phyloP scores from a whole-genome alignment of 768 basidiomycete species.

The Lactarius deliciosus region DNA sequence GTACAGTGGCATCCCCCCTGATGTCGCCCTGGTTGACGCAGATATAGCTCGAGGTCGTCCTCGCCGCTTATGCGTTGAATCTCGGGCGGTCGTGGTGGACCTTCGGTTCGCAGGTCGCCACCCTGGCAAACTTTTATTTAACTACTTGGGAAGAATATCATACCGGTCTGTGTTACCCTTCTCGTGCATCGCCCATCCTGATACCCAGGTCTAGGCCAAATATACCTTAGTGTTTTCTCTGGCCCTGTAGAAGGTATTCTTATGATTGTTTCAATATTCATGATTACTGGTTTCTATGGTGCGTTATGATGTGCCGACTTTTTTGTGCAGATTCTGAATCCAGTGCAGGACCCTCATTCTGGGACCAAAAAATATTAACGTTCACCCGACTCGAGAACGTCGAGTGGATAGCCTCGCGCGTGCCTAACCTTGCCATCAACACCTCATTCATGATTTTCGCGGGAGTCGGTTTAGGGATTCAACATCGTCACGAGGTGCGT shows the following conservation, averaged over 20 bases:
- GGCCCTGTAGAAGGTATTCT: slow-evolving; percentile 97
- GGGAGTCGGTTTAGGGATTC: slow-evolving; percentile 62
- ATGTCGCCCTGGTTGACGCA: slow-evolving; percentile 7
- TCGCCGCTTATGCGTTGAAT: slow-evolving; percentile 82
- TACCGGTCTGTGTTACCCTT: slow-evolving; percentile 52
- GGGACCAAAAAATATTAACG: slow-evolving; percentile 70
- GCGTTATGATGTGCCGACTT: slow-evolving; percentile 27
- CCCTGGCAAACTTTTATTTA: slow-evolving; percentile 69
- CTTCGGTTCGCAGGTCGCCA: slow-evolving; percentile 74
- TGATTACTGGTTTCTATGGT: slow-evolving; percentile 78
- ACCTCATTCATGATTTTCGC: slow-evolving; percentile 87
- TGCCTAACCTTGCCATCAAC: slow-evolving; percentile 77
- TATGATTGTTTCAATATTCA: slow-evolving; percentile 74
- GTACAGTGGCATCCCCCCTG: neutral
- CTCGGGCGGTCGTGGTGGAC: slow-evolving; percentile 98
- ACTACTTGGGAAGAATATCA: slow-evolving; percentile 86
- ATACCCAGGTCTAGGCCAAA: slow-evolving; percentile 51
- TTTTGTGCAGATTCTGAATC: neutral
- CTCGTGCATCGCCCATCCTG: slow-evolving; percentile 6
- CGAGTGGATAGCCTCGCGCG: slow-evolving; percentile 42
- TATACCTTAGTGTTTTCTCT: slow-evolving; percentile 91
- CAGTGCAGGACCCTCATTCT: slow-evolving; percentile 66
- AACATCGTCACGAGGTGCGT: slow-evolving; percentile 76
- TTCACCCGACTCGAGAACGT: slow-evolving; percentile 55
- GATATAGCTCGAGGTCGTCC: slow-evolving; percentile 77